Conservation (phyloP, 345 rosid species). For the Citropsis articulata region DNA sequence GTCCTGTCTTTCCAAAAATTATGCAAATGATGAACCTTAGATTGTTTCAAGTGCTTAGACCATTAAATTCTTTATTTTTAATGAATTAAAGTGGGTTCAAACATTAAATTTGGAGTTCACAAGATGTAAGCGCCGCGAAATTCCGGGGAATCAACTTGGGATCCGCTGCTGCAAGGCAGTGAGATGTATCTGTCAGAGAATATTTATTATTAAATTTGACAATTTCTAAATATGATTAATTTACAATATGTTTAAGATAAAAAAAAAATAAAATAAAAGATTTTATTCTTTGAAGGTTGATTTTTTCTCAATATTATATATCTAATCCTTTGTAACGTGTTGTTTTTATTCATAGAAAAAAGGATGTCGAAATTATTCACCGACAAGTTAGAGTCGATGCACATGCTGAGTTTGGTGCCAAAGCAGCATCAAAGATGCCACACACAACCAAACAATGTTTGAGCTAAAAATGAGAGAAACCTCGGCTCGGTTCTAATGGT, state of each 20-base stretch:
- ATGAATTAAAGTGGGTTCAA: neutral
- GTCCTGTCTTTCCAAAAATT: neutral
- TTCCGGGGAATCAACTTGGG: conserved; percentile 20
- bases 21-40: neutral
- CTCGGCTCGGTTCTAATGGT: neutral
- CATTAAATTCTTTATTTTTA: neutral
- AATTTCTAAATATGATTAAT: neutral
- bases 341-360: neutral
- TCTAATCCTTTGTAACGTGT: neutral
- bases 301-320: neutral
- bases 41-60: neutral
- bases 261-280: neutral
- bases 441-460: neutral
- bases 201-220: neutral
- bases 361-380: neutral
- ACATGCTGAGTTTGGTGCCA: conserved; percentile 3
- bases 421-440: neutral
- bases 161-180: conserved; percentile 17
- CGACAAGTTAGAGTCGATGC: conserved; percentile 5
- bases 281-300: conserved; percentile 10
- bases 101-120: conserved; percentile 8
- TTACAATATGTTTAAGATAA: neutral
- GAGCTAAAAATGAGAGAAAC: neutral
- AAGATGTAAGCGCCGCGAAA: neutral
- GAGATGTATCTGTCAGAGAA: conserved; percentile 24